Conservation (phyloP, 257 asterid genomes). For the Scutellaria baicalensis region DNA sequence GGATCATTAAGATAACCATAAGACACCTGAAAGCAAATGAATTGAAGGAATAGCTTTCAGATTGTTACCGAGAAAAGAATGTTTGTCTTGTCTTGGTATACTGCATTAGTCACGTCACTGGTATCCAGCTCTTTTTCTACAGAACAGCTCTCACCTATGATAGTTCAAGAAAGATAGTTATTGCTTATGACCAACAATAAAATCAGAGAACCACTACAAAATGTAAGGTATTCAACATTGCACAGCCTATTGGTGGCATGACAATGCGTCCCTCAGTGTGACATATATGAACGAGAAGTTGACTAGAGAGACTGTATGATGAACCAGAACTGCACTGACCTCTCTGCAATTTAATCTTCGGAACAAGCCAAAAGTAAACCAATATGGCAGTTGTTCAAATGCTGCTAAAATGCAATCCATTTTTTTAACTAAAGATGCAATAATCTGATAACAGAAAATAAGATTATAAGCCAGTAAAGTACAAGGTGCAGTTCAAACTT, state of each 20-base stretch:
- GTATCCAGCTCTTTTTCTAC: conserved; percentile 90
- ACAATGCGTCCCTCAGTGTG: neutral
- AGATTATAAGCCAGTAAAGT: neutral
- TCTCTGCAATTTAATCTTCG: neutral
- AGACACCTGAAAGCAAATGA: conserved; percentile 9
- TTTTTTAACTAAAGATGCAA: neutral
- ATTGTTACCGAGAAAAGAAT: conserved; percentile 88
- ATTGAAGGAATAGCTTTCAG: conserved; percentile 17
- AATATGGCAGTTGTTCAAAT: neutral
- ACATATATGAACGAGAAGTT: neutral
- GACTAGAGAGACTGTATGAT: neutral
- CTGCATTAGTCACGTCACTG: conserved; percentile 76
- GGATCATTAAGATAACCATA: neutral
- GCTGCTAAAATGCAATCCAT: neutral
- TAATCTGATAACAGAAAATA: neutral
- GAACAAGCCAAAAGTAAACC: neutral
- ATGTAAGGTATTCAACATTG: neutral
- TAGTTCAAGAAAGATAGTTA: conserved; percentile 21
- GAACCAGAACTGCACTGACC: neutral
- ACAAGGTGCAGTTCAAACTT: neutral
- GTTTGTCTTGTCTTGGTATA: conserved; percentile 96
- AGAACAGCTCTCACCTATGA: conserved; percentile 94
- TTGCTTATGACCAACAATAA: conserved; percentile 2
- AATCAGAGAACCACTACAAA: neutral
- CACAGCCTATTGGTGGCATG: neutral